These are phyloP conservation scores for Xerocomellus dryophilus DNA, from an alignment of 768 basidiomycete species.

Conservation along the genomic window DNA sequence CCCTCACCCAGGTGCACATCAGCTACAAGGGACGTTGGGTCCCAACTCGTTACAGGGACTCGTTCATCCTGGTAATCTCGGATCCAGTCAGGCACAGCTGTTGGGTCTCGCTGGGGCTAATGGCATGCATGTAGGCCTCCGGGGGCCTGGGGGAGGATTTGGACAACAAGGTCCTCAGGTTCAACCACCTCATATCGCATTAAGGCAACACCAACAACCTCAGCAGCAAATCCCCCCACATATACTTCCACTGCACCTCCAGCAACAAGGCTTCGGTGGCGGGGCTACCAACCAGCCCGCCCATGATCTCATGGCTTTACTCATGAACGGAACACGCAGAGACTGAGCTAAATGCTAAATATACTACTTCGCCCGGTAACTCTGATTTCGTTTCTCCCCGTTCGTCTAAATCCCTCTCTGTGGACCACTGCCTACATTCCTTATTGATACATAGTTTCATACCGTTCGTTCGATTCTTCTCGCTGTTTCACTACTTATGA, in stretches of 20 bases:
- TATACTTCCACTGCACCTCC: slow-evolving; percentile 54
- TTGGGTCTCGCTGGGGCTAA: slow-evolving; percentile 45
- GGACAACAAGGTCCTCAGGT: slow-evolving; percentile 33
- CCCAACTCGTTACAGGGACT: slow-evolving; percentile 52
- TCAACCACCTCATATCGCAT: slow-evolving; percentile 29
- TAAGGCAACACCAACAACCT: slow-evolving; percentile 34
- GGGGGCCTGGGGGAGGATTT: slow-evolving; percentile 45
- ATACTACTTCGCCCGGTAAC: slow-evolving; percentile 11
- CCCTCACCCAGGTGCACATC: slow-evolving; percentile 45
- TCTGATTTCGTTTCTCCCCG: slow-evolving; percentile 11
- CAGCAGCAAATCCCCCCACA: slow-evolving; percentile 57
- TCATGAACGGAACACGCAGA: slow-evolving; percentile 70
- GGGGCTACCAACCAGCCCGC: slow-evolving; percentile 52
- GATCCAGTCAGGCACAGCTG: slow-evolving; percentile 47
- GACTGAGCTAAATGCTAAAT: slow-evolving; percentile 44
- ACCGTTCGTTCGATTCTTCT: slow-evolving; percentile 19
- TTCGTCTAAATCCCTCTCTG: slow-evolving; percentile 10
- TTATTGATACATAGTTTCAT: slow-evolving; percentile 34
- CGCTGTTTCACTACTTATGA: slow-evolving; percentile 25
- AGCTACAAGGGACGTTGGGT: slow-evolving; percentile 44
- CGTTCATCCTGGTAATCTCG: slow-evolving; percentile 51
- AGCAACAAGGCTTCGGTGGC: slow-evolving; percentile 52
- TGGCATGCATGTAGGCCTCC: slow-evolving; percentile 43
- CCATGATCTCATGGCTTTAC: slow-evolving; percentile 79
- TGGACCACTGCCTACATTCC: slow-evolving; percentile 29